These are phyloP conservation scores for Xylaria hypoxylon DNA, from an alignment of 2,329 filamentous ascomycete genomes.

Conservation along the genomic window DNA sequence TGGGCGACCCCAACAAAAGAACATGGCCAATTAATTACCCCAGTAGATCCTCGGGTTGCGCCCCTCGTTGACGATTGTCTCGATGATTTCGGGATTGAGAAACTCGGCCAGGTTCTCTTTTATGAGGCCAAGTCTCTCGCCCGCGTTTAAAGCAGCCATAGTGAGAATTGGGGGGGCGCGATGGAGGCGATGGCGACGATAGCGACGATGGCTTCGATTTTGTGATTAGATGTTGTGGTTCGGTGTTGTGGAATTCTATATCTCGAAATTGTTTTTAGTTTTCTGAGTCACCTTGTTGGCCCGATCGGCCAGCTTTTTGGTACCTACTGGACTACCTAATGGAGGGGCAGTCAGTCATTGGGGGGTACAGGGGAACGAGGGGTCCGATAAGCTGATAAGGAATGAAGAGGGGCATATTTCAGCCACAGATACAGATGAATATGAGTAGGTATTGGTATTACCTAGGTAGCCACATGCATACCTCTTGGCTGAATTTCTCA, in stretches of 20 bases:
- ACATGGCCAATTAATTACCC: constrained; percentile 62
- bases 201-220: too few relatives aligned
- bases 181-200: neutral
- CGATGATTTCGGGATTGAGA: constrained; percentile 85
- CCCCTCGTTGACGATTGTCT: constrained; percentile 76
- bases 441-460: too few relatives aligned
- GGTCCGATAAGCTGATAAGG: neutral
- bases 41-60: constrained; percentile 85
- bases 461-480: too few relatives aligned
- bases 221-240: neutral
- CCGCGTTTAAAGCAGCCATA: constrained; percentile 53
- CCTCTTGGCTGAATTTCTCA: too few relatives aligned
- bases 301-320: constrained; percentile 20
- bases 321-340: too few relatives aligned
- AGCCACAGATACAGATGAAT: too few relatives aligned
- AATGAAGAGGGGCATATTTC: too few relatives aligned
- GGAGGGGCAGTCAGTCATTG: constrained; percentile 12
- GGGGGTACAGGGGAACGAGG: neutral
- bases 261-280: neutral
- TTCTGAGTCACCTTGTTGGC: constrained; percentile 13
- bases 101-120: constrained; percentile 83
- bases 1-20: neutral
- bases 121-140: constrained; percentile 80
- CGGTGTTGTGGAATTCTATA: neutral
- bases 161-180: neutral